Evolutionary conservation across 768 basidiomycete genomes (phyloP).

Genomic region (Suillus variegatus): DNA sequence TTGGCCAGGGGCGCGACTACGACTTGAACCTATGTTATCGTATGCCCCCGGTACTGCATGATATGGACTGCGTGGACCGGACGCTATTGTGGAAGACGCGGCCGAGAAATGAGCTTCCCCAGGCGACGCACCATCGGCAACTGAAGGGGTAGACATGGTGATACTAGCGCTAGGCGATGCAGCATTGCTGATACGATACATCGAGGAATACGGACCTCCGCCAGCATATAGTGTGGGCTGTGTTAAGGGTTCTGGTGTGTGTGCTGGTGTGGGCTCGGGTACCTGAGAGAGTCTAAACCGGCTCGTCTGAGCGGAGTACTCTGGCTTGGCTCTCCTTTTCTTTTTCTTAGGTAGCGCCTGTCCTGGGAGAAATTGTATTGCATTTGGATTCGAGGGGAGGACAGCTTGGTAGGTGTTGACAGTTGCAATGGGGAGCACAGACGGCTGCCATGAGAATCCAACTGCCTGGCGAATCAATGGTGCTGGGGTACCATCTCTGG

Average conservation of each 20-base stretch:
- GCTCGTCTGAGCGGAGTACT: conserved; percentile 47
- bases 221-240: conserved; percentile 33
- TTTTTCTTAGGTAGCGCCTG: conserved; percentile 36
- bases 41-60: background rate
- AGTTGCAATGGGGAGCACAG: conserved; percentile 25
- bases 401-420: conserved; percentile 33
- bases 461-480: conserved; percentile 64
- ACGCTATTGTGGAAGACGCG: conserved; percentile 2
- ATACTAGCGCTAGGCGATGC: conserved; percentile 8
- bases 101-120: background rate
- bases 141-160: conserved; percentile 9
- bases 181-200: conserved; percentile 33
- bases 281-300: conserved; percentile 45
- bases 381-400: conserved; percentile 20
- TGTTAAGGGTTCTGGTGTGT: conserved; percentile 24
- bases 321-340: conserved; percentile 30
- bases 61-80: background rate
- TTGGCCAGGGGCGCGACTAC: background rate
- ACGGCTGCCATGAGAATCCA: conserved; percentile 45
- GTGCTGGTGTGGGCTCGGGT: conserved; percentile 20
- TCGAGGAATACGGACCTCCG: conserved; percentile 42
- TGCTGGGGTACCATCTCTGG: conserved; percentile 39
- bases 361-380: conserved; percentile 53
- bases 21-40: conserved; percentile 7
- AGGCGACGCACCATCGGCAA: conserved; percentile 8